A percentile compares a stretch with the other conserved stretches of the same genome.
Evolutionary conservation across 768 basidiomycete species (phyloP).

Genomic region (Russula dissimulans): DNA sequence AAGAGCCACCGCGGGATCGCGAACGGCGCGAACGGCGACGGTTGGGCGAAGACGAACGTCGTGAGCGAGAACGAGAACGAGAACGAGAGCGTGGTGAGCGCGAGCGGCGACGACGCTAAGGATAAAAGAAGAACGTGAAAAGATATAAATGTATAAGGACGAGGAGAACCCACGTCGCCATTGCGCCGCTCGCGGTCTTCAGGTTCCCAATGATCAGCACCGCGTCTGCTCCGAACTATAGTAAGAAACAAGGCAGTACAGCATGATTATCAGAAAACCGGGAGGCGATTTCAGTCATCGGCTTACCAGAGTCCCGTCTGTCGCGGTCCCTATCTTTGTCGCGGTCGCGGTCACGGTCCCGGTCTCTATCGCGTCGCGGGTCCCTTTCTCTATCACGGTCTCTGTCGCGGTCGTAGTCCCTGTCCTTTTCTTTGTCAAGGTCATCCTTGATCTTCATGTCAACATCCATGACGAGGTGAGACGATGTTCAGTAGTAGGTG

Average conservation of each 20-base stretch:
- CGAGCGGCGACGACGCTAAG: slow-evolving; percentile 22
- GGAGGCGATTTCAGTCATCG: neutral
- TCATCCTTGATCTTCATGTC: slow-evolving; percentile 78
- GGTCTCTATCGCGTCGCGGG: slow-evolving; percentile 40
- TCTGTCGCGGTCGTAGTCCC: slow-evolving; percentile 35
- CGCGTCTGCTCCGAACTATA: slow-evolving; percentile 37
- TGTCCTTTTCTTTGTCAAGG: slow-evolving; percentile 50
- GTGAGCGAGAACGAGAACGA: slow-evolving; percentile 63
- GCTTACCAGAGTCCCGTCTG: slow-evolving; percentile 50
- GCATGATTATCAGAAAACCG: slow-evolving; percentile 1
- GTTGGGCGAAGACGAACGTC: slow-evolving; percentile 52
- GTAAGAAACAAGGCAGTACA: slow-evolving; percentile 21
- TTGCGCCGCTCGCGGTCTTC: slow-evolving; percentile 55
- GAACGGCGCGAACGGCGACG: slow-evolving; percentile 53
- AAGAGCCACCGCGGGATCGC: slow-evolving; percentile 43
- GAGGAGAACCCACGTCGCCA: slow-evolving; percentile 41
- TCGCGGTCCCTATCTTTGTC: slow-evolving; percentile 40
- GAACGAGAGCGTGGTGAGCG: slow-evolving; percentile 41
- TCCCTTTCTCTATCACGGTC: slow-evolving; percentile 41
- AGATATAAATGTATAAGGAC: neutral
- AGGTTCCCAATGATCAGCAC: slow-evolving; percentile 80
- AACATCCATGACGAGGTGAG: slow-evolving; percentile 50
- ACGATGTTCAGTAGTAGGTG: neutral
- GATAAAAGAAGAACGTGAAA: neutral
- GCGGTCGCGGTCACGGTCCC: slow-evolving; percentile 28